Base-by-base conservation (phyloP, 2,329 filamentous ascomycete genomes). In the Coniella lustricola region DNA sequence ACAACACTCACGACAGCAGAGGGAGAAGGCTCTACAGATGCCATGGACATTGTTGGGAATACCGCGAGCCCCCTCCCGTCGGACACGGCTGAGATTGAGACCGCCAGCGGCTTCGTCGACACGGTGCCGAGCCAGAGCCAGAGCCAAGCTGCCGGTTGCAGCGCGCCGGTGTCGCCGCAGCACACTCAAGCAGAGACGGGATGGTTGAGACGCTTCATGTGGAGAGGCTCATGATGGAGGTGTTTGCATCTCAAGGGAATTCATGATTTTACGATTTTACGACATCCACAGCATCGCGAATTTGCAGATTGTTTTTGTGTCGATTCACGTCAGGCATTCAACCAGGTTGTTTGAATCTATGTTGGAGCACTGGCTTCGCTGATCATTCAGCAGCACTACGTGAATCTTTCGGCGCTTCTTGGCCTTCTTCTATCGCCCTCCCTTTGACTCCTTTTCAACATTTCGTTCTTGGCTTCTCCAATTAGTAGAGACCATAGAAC, bases 401-500 rank as follows among this genome's bases (percentile, higher is more conserved):
- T 5, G 10, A 10, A 29, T 10, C 10, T 5, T 7, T 35, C 7
- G 7, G 7, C 33, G 7, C 13, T 35, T 35, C 16, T 35, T 13
- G 10, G 25, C 10, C 10, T 5, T 41, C n/a, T 10, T 16, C n/a
- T 42, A 4, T 42, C 25, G 10, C 5, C 25, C 4, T 18, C 16
- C 13, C 18, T 8, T 38, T 25, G 10, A 10, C 18, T n/a, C 9
- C n/a, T 22, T 8, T 21, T 18, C 13, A 22, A 20, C 10, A 44
- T 16, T 36, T 16, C 21, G 2, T 8, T 16, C 3, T 5, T 4
- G 7, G n/a, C n/a, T 8, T 7, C 7, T 22, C 22, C 13, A n/a
- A 44, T 69, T 71, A 93, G 63, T 84, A 76, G 44, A 95, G 70
- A 3, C 87, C 87, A 3, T 93, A 89, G 50, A 96, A 67, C 69